Evolutionary conservation across 345 rosid genomes (phyloP).

Genomic region (Citrus glauca): DNA sequence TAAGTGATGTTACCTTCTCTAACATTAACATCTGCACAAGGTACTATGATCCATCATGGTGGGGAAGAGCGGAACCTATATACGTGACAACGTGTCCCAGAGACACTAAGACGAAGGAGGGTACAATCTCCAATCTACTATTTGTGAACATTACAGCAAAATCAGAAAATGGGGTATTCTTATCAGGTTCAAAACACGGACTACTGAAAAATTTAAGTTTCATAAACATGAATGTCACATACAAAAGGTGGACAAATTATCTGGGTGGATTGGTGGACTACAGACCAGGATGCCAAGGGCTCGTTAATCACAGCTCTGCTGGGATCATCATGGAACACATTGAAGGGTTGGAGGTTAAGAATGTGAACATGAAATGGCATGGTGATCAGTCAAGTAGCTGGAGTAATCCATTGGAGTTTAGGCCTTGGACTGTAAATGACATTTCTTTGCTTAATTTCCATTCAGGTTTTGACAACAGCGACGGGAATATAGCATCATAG

Average conservation of each 20-base stretch:
- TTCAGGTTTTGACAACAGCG: slow-evolving; percentile 40
- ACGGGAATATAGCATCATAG: neutral
- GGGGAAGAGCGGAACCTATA: slow-evolving; percentile 98
- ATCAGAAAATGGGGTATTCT: slow-evolving; percentile 81
- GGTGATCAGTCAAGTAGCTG: slow-evolving; percentile 34
- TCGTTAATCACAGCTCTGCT: slow-evolving; percentile 62
- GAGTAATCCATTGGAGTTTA: slow-evolving; percentile 82
- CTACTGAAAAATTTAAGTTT: slow-evolving; percentile 57
- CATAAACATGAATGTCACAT: slow-evolving; percentile 55
- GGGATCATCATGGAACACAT: slow-evolving; percentile 92
- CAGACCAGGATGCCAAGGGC: slow-evolving; percentile 87
- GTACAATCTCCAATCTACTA: slow-evolving; percentile 54
- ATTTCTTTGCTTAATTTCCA: slow-evolving; percentile 64
- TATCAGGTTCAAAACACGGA: slow-evolving; percentile 75
- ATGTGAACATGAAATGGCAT: slow-evolving; percentile 74
- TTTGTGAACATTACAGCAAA: slow-evolving; percentile 65
- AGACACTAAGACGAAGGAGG: slow-evolving; percentile 37
- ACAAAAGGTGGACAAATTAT: slow-evolving; percentile 67
- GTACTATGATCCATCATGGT: slow-evolving; percentile 86
- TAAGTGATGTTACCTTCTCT: slow-evolving; percentile 67
- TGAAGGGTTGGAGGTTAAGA: slow-evolving; percentile 64
- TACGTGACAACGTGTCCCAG: slow-evolving; percentile 81
- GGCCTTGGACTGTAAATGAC: slow-evolving; percentile 69
- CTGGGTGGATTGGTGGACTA: slow-evolving; percentile 70
- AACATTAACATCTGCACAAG: slow-evolving; percentile 82